phyloP scores from a whole-genome alignment of 2,329 filamentous ascomycete genomes.

The Apiospora malaysiana region DNA sequence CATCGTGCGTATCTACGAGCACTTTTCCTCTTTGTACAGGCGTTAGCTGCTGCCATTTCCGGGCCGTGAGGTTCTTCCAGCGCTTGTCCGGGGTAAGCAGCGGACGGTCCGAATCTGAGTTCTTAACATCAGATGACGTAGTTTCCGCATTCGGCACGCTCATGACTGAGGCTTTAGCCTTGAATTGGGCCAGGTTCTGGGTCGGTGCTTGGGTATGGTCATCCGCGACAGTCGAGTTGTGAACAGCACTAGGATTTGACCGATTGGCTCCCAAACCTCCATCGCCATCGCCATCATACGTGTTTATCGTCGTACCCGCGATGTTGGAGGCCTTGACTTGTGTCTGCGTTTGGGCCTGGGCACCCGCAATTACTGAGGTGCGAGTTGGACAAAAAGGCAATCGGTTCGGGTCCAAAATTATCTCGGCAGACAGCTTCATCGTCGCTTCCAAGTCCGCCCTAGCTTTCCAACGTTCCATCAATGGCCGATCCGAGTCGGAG shows the following conservation, averaged over 20 bases:
- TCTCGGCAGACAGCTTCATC: not conserved
- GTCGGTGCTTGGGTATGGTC: not conserved
- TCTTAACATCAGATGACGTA: not conserved
- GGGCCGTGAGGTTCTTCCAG: conserved; percentile 9
- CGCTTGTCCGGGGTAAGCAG: not conserved
- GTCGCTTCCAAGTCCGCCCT: not conserved
- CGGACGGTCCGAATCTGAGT: conserved; percentile 6
- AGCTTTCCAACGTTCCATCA: not conserved
- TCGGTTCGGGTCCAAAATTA: not conserved
- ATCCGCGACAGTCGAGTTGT: not conserved
- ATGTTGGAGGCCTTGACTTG: not conserved
- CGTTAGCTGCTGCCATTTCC: conserved; percentile 23
- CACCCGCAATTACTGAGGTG: not conserved
- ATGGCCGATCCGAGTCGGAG: conserved; percentile 8
- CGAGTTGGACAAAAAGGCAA: not conserved
- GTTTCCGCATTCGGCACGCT: not conserved
- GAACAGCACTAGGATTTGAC: not conserved
- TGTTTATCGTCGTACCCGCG: not conserved
- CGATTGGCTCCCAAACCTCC: not conserved
- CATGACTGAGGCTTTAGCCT: not conserved
- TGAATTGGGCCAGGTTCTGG: not conserved
- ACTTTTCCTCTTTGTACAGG: conserved; percentile 28
- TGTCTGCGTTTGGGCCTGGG: not conserved
- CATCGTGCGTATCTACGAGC: conserved; percentile 35
- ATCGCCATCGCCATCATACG: not conserved